Conservation (phyloP, 2,329 filamentous ascomycete species). For the Apiospora kogelbergensis region DNA sequence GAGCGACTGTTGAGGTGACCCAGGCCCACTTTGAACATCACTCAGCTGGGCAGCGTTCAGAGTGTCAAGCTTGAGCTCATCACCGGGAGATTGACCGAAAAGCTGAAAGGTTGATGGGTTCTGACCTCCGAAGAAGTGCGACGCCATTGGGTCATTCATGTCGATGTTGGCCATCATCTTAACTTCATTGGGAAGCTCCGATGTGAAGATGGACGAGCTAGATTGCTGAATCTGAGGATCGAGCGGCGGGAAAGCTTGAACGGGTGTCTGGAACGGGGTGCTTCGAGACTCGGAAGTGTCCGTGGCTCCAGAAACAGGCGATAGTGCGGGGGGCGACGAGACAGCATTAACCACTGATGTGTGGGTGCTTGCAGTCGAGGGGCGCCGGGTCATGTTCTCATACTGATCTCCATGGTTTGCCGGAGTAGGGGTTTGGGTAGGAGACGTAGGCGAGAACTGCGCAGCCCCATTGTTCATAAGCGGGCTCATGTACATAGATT, state of each 20-base stretch:
- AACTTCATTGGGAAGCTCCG: slow-evolving; percentile 41
- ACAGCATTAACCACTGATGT: slow-evolving; percentile 17
- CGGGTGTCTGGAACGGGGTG: slow-evolving; percentile 28
- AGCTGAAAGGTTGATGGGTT: slow-evolving; percentile 20
- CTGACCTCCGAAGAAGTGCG: slow-evolving; percentile 25
- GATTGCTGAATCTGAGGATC: slow-evolving; percentile 26
- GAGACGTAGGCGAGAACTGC: slow-evolving; percentile 17
- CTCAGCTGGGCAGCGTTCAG: not conserved
- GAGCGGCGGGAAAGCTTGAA: slow-evolving; percentile 24
- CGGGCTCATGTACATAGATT: slow-evolving; percentile 28
- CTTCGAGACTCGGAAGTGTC: slow-evolving; percentile 21
- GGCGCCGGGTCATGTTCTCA: slow-evolving; percentile 14
- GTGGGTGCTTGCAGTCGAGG: slow-evolving; percentile 17
- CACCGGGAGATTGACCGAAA: slow-evolving; percentile 19
- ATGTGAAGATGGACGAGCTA: slow-evolving; percentile 38
- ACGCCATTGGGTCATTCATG: slow-evolving; percentile 30
- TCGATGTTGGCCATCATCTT: slow-evolving; percentile 40
- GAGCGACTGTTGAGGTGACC: slow-evolving; percentile 6
- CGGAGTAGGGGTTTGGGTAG: slow-evolving; percentile 15
- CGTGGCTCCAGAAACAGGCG: slow-evolving; percentile 22
- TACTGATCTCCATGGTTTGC: slow-evolving; percentile 12
- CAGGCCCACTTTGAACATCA: not conserved
- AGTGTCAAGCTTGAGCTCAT: not conserved
- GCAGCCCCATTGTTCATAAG: slow-evolving; percentile 20
- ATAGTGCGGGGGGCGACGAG: slow-evolving; percentile 28